These are phyloP conservation scores for Haematococcus lacustris DNA, from an alignment of 139 green algal genomes.

Conservation along the genomic window DNA sequence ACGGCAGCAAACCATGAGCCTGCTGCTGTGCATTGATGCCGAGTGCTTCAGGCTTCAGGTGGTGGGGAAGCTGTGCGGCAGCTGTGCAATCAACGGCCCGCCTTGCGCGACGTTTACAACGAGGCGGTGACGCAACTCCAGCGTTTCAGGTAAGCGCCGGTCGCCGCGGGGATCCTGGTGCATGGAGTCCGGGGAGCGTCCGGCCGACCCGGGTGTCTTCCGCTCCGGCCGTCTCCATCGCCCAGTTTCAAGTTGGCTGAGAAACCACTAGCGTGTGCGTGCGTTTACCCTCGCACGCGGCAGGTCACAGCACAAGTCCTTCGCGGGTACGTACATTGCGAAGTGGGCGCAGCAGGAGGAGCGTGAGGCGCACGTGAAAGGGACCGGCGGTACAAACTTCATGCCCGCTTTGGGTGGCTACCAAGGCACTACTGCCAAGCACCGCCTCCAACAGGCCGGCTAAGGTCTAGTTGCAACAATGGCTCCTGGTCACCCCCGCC, in stretches of 20 bases:
- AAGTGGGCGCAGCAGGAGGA: conserved; percentile 12
- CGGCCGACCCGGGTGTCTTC: background rate
- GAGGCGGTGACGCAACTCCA: conserved; percentile 25
- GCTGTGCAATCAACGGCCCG: background rate
- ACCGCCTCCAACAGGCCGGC: too few relatives aligned
- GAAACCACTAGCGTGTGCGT: background rate
- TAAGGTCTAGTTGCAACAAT: too few relatives aligned
- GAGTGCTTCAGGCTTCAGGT: too few relatives aligned
- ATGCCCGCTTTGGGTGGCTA: conserved; percentile 37
- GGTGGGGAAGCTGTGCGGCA: background rate
- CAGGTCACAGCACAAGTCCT: conserved; percentile 23
- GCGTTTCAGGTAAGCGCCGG: conserved; percentile 20
- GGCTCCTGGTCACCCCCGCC: too few relatives aligned
- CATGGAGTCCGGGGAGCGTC: background rate
- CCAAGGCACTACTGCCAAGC: conserved; percentile 19
- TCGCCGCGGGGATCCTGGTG: background rate
- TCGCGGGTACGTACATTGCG: conserved; percentile 38
- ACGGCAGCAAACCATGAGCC: too few relatives aligned
- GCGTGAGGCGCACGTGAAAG: conserved; percentile 1
- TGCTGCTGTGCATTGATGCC: too few relatives aligned
- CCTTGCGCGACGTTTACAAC: conserved; percentile 35
- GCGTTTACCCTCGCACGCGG: background rate
- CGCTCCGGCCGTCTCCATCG: background rate
- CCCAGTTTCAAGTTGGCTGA: background rate
- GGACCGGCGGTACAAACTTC: conserved; percentile 40